These are phyloP conservation scores for Pleurotus ostreatus DNA, from an alignment of 768 basidiomycete species.

Conservation along the genomic window DNA sequence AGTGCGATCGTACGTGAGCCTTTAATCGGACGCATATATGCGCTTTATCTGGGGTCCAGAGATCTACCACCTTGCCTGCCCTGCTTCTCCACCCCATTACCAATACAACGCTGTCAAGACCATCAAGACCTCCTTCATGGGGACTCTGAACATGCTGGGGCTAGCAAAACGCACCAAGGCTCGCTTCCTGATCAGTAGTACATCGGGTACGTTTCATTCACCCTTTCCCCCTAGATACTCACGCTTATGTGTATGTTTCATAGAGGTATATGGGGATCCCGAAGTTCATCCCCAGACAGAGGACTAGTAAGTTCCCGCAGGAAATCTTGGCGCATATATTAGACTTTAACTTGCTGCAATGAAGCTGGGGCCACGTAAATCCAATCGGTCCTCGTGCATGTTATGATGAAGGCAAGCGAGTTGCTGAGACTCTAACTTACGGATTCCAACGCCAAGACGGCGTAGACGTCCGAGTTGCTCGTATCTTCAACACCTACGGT, in stretches of 20 bases:
- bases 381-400: conserved; percentile 98
- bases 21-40: conserved; percentile 5
- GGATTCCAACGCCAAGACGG: conserved; percentile 93
- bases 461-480: conserved; percentile 94
- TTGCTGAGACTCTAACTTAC: conserved; percentile 96
- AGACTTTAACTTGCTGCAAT: conserved; percentile 14
- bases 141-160: conserved; percentile 97
- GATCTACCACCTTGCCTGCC: conserved; percentile 98
- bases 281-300: conserved; percentile 96
- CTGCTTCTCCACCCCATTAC: conserved; percentile 95
- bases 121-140: conserved; percentile 97
- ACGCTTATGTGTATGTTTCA: conserved; percentile 5
- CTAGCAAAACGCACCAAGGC: conserved; percentile 97
- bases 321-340: neutral
- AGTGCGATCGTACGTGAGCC: conserved; percentile 82
- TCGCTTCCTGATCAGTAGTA: conserved; percentile 92
- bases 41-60: conserved; percentile 41
- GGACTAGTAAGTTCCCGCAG: conserved; percentile 68
- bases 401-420: conserved; percentile 99
- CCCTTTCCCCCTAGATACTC: neutral
- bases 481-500: conserved; percentile 96
- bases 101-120: conserved; percentile 99
- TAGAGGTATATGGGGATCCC: conserved; percentile 98
- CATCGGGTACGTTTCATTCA: conserved; percentile 62
- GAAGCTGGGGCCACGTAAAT: conserved; percentile 97